Percentiles rank a stretch among this genome's conserved stretches.
These are phyloP conservation scores for Ustilago cynodontis DNA, from an alignment of 1,284 basidiomycete genomes.

Conservation along the genomic window DNA sequence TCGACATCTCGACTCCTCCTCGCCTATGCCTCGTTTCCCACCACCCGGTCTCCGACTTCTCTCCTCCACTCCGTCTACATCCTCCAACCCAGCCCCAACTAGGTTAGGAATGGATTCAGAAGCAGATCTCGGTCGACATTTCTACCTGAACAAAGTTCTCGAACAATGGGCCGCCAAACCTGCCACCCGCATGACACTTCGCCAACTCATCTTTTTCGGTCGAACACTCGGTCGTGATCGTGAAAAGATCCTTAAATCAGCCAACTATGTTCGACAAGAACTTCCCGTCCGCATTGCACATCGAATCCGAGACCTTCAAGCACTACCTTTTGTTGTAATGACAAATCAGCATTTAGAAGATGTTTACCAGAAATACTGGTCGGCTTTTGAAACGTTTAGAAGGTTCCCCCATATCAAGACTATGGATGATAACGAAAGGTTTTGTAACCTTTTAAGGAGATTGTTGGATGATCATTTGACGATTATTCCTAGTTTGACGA, in stretches of 20 bases:
- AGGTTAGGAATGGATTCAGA: slow-evolving; percentile 40
- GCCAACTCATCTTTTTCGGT: slow-evolving; percentile 78
- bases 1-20: neutral
- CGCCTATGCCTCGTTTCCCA: neutral
- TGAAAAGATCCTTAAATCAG: slow-evolving; percentile 73
- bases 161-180: slow-evolving; percentile 83
- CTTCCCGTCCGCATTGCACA: slow-evolving; percentile 89
- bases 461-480: slow-evolving; percentile 79
- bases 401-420: slow-evolving; percentile 80
- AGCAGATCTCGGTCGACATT: slow-evolving; percentile 73
- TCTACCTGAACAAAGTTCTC: slow-evolving; percentile 86
- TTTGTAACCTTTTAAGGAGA: slow-evolving; percentile 79
- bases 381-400: slow-evolving; percentile 75
- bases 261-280: slow-evolving; percentile 89
- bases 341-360: slow-evolving; percentile 85
- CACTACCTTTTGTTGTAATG: slow-evolving; percentile 87
- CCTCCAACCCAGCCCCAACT: neutral
- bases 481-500: slow-evolving; percentile 55
- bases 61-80: neutral
- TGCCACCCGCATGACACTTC: slow-evolving; percentile 80
- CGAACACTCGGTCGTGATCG: slow-evolving; percentile 55
- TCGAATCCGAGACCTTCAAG: slow-evolving; percentile 85
- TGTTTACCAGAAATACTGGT: slow-evolving; percentile 78
- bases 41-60: slow-evolving; percentile 22
- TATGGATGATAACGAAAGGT: slow-evolving; percentile 81